phyloP scores from a whole-genome alignment of 768 basidiomycete genomes.

The Podaxis mareebaensis region DNA sequence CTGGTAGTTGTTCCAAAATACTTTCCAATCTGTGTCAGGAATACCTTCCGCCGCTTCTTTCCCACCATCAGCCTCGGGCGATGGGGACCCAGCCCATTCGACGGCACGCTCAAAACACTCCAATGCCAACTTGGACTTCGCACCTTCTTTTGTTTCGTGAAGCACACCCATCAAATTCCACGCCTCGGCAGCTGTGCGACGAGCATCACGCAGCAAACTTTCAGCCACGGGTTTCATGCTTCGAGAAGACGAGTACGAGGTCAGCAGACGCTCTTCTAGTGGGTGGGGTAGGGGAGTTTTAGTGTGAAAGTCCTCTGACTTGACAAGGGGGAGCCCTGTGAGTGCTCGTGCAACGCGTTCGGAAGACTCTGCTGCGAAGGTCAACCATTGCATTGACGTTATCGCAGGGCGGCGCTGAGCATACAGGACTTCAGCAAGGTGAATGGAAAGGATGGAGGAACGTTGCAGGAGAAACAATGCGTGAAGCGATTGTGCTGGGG shows the following conservation, averaged over 20 bases:
- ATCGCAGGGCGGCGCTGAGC: slow-evolving; percentile 42
- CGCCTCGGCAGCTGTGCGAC: slow-evolving; percentile 69
- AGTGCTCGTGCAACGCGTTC: slow-evolving; percentile 62
- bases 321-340: slow-evolving; percentile 38
- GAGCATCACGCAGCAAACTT: slow-evolving; percentile 65
- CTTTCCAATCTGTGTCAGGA: slow-evolving; percentile 60
- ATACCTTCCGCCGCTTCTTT: slow-evolving; percentile 49
- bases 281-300: slow-evolving; percentile 18
- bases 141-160: slow-evolving; percentile 44
- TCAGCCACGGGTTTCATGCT: slow-evolving; percentile 56
- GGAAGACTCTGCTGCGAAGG: slow-evolving; percentile 64
- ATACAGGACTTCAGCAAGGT: slow-evolving; percentile 72
- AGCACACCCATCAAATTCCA: slow-evolving; percentile 76
- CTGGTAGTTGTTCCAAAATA: slow-evolving; percentile 60
- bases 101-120: slow-evolving; percentile 71
- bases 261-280: slow-evolving; percentile 36
- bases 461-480: slow-evolving; percentile 68
- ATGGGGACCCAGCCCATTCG: slow-evolving; percentile 59
- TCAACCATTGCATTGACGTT: slow-evolving; percentile 56
- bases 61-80: slow-evolving; percentile 33
- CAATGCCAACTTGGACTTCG: slow-evolving; percentile 42
- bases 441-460: slow-evolving; percentile 69
- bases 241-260: slow-evolving; percentile 45
- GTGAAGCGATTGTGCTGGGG: slow-evolving; percentile 65
- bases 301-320: slow-evolving; percentile 35